phyloP scores from a whole-genome alignment of 2,329 filamentous ascomycete species.

The Ceratocystis lukuohia region DNA sequence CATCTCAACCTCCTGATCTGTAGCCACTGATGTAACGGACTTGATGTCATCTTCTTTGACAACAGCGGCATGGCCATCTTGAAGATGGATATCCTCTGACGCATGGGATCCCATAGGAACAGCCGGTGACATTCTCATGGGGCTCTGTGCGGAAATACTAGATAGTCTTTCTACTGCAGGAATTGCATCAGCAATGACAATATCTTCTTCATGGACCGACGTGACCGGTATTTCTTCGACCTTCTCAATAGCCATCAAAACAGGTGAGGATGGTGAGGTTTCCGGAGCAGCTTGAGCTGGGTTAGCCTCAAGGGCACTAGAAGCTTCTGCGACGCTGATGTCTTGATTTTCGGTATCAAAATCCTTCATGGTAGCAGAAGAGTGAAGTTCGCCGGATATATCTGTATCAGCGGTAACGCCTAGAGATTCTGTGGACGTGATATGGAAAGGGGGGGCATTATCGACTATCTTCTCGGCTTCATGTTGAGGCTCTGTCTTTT shows the following conservation, averaged over 20 bases:
- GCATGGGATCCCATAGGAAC: neutral
- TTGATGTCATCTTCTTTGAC: constrained; percentile 13
- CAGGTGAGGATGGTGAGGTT: neutral
- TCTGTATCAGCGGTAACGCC: neutral
- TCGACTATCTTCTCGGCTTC: neutral
- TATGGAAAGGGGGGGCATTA: neutral
- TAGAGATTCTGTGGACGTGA: neutral
- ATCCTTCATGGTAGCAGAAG: neutral
- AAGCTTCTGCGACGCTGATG: neutral
- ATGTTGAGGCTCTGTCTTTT: neutral
- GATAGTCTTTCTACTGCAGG: neutral
- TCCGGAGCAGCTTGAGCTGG: neutral
- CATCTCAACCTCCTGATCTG: constrained; percentile 18
- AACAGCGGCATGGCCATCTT: neutral
- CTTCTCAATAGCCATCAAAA: constrained; percentile 3
- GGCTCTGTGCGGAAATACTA: constrained; percentile 7
- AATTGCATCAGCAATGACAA: constrained; percentile 10
- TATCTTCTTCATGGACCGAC: constrained; percentile 5
- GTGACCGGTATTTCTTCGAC: neutral
- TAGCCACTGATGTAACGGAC: constrained; percentile 13
- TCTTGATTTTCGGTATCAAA: neutral
- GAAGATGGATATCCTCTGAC: constrained; percentile 1
- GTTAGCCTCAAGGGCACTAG: neutral
- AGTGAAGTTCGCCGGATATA: neutral
- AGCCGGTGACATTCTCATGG: constrained; percentile 6